Evolutionary conservation across 2,329 filamentous ascomycete genomes (phyloP).

Genomic region (Aureobasidium uvarum): DNA sequence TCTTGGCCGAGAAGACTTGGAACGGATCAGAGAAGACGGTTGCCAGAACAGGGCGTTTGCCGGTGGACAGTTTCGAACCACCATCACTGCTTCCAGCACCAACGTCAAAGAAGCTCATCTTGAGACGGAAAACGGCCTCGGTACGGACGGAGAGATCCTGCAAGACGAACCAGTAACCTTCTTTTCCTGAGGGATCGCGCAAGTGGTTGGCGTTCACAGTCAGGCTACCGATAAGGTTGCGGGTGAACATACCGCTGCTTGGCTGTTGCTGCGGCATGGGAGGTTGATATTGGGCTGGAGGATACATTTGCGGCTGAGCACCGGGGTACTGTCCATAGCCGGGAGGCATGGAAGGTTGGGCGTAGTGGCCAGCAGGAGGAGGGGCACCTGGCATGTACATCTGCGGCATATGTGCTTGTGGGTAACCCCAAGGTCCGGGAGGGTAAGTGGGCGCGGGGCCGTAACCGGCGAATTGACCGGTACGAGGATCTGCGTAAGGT

Average conservation of each 20-base stretch:
- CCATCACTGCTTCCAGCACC: conserved; percentile 49
- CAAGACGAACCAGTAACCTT: conserved; percentile 94
- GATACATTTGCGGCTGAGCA: conserved; percentile 18
- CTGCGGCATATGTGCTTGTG: conserved; percentile 1
- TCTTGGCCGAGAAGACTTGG: conserved; percentile 94
- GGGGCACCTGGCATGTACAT: conserved; percentile 15
- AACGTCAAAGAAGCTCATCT: conserved; percentile 82
- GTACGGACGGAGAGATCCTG: conserved; percentile 94
- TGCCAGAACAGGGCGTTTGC: conserved; percentile 76
- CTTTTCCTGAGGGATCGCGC: conserved; percentile 72
- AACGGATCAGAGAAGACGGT: conserved; percentile 85
- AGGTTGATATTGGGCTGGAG: conserved; percentile 5
- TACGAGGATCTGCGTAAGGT: conserved; percentile 13
- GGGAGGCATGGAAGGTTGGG: conserved; percentile 18
- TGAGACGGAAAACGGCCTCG: conserved; percentile 79
- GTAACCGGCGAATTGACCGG: neutral
- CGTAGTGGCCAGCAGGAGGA: conserved; percentile 12
- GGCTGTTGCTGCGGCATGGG: conserved; percentile 33
- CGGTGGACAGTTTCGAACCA: conserved; percentile 60
- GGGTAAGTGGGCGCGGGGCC: neutral
- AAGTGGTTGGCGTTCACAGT: conserved; percentile 85
- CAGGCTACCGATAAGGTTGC: conserved; percentile 90
- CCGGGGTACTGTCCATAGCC: conserved; percentile 28
- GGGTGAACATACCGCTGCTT: conserved; percentile 82
- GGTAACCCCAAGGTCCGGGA: conserved; percentile 1